Percentiles rank a stretch among this genome's conserved stretches.
Conservation (phyloP, 768 basidiomycete species). For the Auricularia sp. region DNA sequence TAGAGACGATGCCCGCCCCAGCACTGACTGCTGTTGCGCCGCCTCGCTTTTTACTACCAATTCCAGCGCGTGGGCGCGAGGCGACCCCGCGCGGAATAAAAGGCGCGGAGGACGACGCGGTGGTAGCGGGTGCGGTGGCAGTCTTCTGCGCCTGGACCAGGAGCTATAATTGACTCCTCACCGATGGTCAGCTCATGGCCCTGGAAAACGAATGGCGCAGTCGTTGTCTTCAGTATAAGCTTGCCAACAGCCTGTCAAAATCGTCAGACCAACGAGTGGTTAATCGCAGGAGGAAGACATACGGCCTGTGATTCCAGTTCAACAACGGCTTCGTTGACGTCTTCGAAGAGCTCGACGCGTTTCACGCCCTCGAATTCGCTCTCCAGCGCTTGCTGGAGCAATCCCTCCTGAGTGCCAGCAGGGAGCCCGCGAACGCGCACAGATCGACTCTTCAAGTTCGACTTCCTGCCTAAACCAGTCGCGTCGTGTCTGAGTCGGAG, state of each 20-base stretch:
- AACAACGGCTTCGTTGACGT: slow-evolving; percentile 33
- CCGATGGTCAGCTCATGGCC: slow-evolving; percentile 49
- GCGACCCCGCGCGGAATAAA: slow-evolving; percentile 61
- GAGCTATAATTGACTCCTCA: slow-evolving; percentile 30
- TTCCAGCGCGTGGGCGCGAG: slow-evolving; percentile 61
- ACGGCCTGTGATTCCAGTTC: slow-evolving; percentile 30
- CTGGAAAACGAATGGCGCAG: slow-evolving; percentile 64
- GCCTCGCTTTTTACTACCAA: slow-evolving; percentile 43
- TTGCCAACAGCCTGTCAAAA: slow-evolving; percentile 68
- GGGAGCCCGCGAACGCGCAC: slow-evolving; percentile 72
- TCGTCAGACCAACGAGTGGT: not conserved
- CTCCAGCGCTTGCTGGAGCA: slow-evolving; percentile 83
- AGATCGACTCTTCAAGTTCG: slow-evolving; percentile 57
- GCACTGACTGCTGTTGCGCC: slow-evolving; percentile 21
- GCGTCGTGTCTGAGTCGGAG: slow-evolving; percentile 26
- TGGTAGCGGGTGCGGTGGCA: not conserved
- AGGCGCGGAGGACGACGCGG: slow-evolving; percentile 32
- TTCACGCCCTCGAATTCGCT: slow-evolving; percentile 54
- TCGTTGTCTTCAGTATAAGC: slow-evolving; percentile 56
- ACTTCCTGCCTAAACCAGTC: slow-evolving; percentile 41
- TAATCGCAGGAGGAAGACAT: slow-evolving; percentile 14
- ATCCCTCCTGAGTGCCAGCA: slow-evolving; percentile 71
- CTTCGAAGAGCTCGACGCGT: slow-evolving; percentile 65
- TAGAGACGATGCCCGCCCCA: slow-evolving; percentile 7
- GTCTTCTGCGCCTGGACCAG: not conserved